These are phyloP conservation scores for Agaricales sp. DNA, from an alignment of 1,284 basidiomycete species.

Conservation along the genomic window DNA sequence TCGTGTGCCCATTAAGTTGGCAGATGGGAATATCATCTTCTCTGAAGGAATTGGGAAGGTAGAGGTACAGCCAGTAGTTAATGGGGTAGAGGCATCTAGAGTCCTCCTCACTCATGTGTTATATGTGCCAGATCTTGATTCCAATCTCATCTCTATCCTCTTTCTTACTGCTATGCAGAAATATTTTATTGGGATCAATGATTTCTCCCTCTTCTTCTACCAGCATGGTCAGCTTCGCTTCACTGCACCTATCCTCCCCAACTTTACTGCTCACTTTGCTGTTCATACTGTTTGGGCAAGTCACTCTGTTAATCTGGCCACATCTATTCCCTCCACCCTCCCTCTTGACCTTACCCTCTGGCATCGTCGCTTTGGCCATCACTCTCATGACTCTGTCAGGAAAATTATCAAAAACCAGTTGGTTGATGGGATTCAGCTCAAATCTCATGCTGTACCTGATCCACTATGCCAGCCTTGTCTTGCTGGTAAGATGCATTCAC, in stretches of 20 bases:
- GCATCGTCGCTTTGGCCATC: slow-evolving; percentile 12
- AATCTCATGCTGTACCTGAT: slow-evolving; percentile 6
- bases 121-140: slow-evolving; percentile 7
- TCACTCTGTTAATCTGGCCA: not conserved
- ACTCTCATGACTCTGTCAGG: slow-evolving; percentile 3
- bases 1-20: not conserved
- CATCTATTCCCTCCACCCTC: slow-evolving; percentile 7
- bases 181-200: not conserved
- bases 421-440: slow-evolving; percentile 3
- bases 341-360: slow-evolving; percentile 11
- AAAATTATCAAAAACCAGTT: slow-evolving; percentile 2
- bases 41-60: not conserved
- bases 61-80: not conserved
- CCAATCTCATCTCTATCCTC: slow-evolving; percentile 8
- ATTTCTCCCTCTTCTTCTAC: not conserved
- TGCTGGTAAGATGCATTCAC: slow-evolving; percentile 17
- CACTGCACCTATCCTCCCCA: not conserved
- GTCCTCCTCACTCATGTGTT: slow-evolving; percentile 4
- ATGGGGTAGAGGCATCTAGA: not conserved
- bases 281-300: not conserved
- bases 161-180: not conserved
- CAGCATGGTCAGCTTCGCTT: not conserved
- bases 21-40: not conserved
- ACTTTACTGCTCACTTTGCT: not conserved
- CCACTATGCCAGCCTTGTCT: slow-evolving; percentile 21